phyloP scores from a whole-genome alignment of 2,329 filamentous ascomycete genomes.

The Penicillium sp. region DNA sequence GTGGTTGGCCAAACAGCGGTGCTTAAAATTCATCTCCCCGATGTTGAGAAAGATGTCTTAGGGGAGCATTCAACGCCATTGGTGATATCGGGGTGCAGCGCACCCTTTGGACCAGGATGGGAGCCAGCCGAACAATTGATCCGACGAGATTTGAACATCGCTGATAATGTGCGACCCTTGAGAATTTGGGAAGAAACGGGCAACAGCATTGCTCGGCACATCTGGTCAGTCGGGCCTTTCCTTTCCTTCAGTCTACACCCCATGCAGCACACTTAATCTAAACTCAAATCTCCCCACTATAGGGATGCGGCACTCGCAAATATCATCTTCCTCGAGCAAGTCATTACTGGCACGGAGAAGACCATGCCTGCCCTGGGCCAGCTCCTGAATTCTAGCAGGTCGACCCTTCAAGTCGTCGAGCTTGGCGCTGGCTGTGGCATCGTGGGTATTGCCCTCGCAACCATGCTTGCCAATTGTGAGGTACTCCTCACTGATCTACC shows the following conservation, averaged over 20 bases:
- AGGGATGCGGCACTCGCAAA: conserved; percentile 65
- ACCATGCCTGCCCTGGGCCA: conserved; percentile 38
- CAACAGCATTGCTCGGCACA: conserved; percentile 72
- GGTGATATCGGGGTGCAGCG: conserved; percentile 63
- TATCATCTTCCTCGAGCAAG: conserved; percentile 55
- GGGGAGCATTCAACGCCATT: conserved; percentile 40
- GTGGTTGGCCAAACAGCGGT: conserved; percentile 33
- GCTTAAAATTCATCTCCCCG: conserved; percentile 30
- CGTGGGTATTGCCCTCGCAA: conserved; percentile 66
- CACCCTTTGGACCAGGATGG: conserved; percentile 44
- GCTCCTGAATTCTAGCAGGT: conserved; percentile 34
- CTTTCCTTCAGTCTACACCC: neutral
- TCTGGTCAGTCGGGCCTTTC: conserved; percentile 58
- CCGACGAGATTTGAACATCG: conserved; percentile 57
- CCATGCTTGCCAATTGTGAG: conserved; percentile 55
- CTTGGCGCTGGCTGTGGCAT: conserved; percentile 71
- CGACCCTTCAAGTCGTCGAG: conserved; percentile 60
- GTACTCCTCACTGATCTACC: conserved; percentile 68
- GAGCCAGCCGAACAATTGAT: conserved; percentile 56
- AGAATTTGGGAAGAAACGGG: conserved; percentile 70
- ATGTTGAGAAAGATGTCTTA: conserved; percentile 26
- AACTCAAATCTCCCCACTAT: conserved; percentile 9
- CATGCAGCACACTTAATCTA: conserved; percentile 11
- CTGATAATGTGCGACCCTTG: conserved; percentile 43
- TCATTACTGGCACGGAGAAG: conserved; percentile 35